Percentiles rank a stretch among this genome's conserved stretches.
phyloP scores from a whole-genome alignment of 495 filamentous ascomycete species.

The Rhizodiscina lignyota region DNA sequence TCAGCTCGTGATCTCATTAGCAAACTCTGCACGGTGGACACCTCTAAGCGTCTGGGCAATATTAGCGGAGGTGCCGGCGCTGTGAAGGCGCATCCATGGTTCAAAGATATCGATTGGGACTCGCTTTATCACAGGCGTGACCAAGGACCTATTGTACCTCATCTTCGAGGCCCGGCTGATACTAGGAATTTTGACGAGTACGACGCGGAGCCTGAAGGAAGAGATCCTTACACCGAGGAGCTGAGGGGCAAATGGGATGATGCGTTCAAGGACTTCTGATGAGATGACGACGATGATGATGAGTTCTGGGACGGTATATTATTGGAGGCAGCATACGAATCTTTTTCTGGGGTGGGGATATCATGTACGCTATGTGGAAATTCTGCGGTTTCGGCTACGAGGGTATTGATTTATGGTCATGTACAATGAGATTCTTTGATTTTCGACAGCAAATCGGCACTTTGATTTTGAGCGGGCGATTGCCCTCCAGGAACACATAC shows the following conservation, averaged over 20 bases:
- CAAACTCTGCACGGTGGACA: conserved; percentile 76
- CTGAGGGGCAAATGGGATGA: conserved; percentile 59
- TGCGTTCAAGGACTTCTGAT: conserved; percentile 57
- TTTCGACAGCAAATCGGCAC: too few species aligned
- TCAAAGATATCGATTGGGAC: conserved; percentile 70
- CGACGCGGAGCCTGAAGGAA: conserved; percentile 37
- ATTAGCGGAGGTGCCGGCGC: conserved; percentile 65
- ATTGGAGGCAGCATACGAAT: too few species aligned
- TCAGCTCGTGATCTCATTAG: conserved; percentile 73
- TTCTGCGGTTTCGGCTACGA: too few species aligned
- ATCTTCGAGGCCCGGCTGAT: conserved; percentile 64
- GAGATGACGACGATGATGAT: too few species aligned
- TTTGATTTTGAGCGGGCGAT: too few species aligned
- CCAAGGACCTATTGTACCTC: conserved; percentile 74
- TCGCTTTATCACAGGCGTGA: conserved; percentile 48
- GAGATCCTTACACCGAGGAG: conserved; percentile 53
- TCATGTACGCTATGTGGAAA: too few species aligned
- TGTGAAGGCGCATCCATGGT: conserved; percentile 83
- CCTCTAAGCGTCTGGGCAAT: conserved; percentile 73
- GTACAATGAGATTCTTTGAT: too few species aligned
- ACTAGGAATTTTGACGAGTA: conserved; percentile 86
- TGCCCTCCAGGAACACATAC: too few species aligned
- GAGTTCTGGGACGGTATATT: not conserved
- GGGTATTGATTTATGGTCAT: too few species aligned
- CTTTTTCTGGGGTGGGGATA: not conserved